phyloP scores from a whole-genome alignment of 345 rosid genomes.

The Euphorbia peplus region DNA sequence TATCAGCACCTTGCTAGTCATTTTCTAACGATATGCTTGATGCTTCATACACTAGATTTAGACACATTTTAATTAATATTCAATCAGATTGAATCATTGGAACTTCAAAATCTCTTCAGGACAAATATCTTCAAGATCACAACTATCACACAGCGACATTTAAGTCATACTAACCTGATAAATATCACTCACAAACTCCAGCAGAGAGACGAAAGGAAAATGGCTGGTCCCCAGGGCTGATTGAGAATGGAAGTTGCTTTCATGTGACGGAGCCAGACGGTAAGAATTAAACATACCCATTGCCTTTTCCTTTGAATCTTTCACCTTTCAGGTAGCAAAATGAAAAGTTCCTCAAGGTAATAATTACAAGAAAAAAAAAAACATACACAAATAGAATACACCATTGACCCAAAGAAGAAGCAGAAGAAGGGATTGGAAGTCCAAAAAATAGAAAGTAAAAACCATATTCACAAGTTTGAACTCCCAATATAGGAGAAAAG shows the following conservation, averaged over 20 bases:
- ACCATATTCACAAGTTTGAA: background rate
- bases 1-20: background rate
- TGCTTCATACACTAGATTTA: background rate
- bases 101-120: conserved; percentile 6
- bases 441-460: background rate
- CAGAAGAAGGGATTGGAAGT: background rate
- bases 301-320: conserved; percentile 89
- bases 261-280: conserved; percentile 45
- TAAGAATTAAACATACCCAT: conserved; percentile 66
- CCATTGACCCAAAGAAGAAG: background rate
- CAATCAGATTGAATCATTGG: conserved; percentile 3
- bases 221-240: conserved; percentile 42
- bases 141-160: conserved; percentile 1
- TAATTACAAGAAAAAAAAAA: background rate
- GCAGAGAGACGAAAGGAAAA: conserved; percentile 67
- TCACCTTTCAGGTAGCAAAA: conserved; percentile 49
- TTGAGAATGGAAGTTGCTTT: conserved; percentile 54
- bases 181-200: conserved; percentile 90
- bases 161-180: conserved; percentile 59
- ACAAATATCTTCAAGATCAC: background rate
- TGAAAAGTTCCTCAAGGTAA: conserved; percentile 17
- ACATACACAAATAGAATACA: background rate
- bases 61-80: background rate
- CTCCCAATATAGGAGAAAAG: background rate
- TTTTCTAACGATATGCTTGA: background rate